phyloP scores from a whole-genome alignment of 768 basidiomycete species.

The Phaeolepiota aurea region DNA sequence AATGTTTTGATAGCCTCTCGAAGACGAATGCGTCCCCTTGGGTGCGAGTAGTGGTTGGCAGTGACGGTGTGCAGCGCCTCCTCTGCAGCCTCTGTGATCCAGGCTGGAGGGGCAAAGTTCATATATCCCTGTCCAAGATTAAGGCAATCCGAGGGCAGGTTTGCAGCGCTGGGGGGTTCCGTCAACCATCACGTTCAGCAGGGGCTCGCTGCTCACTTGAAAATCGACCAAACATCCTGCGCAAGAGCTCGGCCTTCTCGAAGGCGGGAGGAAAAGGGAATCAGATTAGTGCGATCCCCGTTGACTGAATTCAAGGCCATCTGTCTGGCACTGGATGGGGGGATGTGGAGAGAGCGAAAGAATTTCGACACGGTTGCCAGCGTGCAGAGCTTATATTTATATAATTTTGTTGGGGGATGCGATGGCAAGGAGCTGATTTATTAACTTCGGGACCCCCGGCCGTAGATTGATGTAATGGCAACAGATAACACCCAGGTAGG shows the following conservation, averaged over 20 bases:
- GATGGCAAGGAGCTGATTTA: too few species aligned
- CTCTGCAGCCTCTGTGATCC: constrained; percentile 69
- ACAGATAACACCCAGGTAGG: too few species aligned
- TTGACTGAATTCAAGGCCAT: neutral
- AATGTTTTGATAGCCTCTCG: constrained; percentile 80
- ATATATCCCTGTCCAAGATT: constrained; percentile 95
- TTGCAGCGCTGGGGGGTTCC: constrained; percentile 54
- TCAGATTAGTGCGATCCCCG: constrained; percentile 38
- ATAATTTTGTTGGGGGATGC: too few species aligned
- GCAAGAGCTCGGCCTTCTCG: constrained; percentile 69
- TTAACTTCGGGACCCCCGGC: too few species aligned
- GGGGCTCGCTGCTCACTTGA: constrained; percentile 51
- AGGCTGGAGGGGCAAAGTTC: constrained; percentile 83
- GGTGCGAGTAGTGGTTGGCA: constrained; percentile 86
- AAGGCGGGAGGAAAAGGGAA: constrained; percentile 68
- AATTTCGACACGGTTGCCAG: too few species aligned
- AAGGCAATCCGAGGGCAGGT: constrained; percentile 86
- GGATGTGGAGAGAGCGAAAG: constrained; percentile 1
- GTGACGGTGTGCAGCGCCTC: constrained; percentile 54
- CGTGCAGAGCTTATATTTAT: too few species aligned
- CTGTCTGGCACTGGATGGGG: neutral
- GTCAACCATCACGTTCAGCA: neutral
- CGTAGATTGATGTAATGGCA: too few species aligned
- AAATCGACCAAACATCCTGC: constrained; percentile 89
- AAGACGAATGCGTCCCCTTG: constrained; percentile 80